A percentile compares a stretch with the other conserved stretches of the same genome.
phyloP scores from a whole-genome alignment of 164 flowering plant species.

The Annona cherimola region DNA sequence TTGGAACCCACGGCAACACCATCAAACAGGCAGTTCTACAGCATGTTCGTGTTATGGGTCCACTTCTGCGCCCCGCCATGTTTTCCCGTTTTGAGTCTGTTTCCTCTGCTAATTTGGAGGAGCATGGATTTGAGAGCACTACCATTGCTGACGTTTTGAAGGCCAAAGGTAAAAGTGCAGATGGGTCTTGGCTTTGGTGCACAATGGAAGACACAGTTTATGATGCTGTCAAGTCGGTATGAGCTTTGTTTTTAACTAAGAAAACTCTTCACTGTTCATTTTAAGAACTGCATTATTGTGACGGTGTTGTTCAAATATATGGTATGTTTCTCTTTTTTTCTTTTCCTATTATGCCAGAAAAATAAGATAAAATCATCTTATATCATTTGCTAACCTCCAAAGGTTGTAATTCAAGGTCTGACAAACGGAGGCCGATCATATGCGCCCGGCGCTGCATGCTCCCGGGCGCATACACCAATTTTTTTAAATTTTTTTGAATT shows the following conservation, averaged over 20 bases:
- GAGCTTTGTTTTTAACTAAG: too few relatives aligned
- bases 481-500: too few relatives aligned
- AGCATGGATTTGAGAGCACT: conserved; percentile 93
- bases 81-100: conserved; percentile 40
- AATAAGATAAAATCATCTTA: not conserved
- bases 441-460: too few relatives aligned
- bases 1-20: conserved; percentile 43
- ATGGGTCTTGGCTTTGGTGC: conserved; percentile 99
- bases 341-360: not conserved
- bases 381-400: not conserved
- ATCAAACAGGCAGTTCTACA: conserved; percentile 52
- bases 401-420: too few relatives aligned
- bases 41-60: conserved; percentile 42
- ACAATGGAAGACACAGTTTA: conserved; percentile 83
- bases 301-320: not conserved
- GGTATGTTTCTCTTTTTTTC: not conserved
- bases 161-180: conserved; percentile 80
- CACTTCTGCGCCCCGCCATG: conserved; percentile 31
- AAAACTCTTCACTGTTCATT: too few relatives aligned
- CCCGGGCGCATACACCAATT: not conserved
- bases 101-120: conserved; percentile 67
- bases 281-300: not conserved
- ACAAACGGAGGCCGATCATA: too few relatives aligned
- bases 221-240: conserved; percentile 94
- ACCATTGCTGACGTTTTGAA: conserved; percentile 68